Evolutionary conservation across 2,329 filamentous ascomycete species (phyloP), one percentile per base, ranked within the genome.

Genomic region (Hypoxylon sp.): DNA sequence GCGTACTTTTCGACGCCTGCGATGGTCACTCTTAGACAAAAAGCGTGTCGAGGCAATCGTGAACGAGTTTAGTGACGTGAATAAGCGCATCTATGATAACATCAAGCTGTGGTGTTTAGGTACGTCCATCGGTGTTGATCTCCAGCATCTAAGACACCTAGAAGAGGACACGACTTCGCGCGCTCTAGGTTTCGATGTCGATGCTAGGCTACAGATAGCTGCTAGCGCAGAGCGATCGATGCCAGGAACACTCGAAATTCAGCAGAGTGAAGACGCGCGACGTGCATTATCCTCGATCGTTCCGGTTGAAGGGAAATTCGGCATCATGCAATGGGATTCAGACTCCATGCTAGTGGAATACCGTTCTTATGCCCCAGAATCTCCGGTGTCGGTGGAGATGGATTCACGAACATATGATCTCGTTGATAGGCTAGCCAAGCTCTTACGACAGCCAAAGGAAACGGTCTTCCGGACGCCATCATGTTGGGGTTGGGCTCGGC

Each of bases 51-150:
- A 60, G 51, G 34, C 57, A 30, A 55, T 60, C 15, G 57, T 60
- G 7, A 44, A 24, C 46, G 57, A 55, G 6, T 60, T 55, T n/a
- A 55, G 57, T 19, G 57, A 60, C 1, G 46, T 60, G 17, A 60
- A 60, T 44, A 60, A 60, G 26, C 57, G 57, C 6, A 60, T 60
- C 15, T 44, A 60, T 32, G 57, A 60, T 5, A 50, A 60, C 28
- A 60, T 60, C 19, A 55, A 60, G 26, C 19, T 60, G 11, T 60
- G 51, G 57, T 60, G 57, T n/a, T 20, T 60, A 15, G 49, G 57
- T 17, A 60, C 50, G 28, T 49, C 57, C 6, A 54, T 55, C 17
- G 57, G 57, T 15, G 44, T 60, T 15, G 57, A 46, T 30, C 50
- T 60, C n/a, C 50, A 60, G 44, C 57, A 55, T 41, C 13, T 60